Evolutionary conservation across 129 eudicot species (phyloP), one percentile per base, ranked within the genome.

Genomic region (Chrysanthemum lavandulifolium): DNA sequence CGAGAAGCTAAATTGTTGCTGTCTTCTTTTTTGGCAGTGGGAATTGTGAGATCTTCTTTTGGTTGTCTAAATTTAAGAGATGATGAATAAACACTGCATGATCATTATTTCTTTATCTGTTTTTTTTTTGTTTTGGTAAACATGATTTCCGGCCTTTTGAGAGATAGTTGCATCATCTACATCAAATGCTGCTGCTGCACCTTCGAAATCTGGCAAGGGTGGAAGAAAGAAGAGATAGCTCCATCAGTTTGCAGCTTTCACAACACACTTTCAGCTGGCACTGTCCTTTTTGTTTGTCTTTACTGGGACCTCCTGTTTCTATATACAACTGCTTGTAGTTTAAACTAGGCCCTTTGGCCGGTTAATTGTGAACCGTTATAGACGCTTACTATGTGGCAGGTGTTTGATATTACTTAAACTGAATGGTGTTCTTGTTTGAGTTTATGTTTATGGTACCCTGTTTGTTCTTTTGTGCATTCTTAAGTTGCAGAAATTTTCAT

Each of bases 161-260:
- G 33, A 23, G 25, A 23, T 23, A 23, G 25, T 23, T 23, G 25
- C 25, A 19, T 33, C 92, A 16, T 50, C 96, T 13, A 72, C 88
- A 16, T 88, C 96, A 15, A 77, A 83, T 52, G 89, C 87, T 52
- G 33, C 33, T 29, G 33, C 33, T 4, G 86, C 70, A 19, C 75
- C 91, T 73, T 73, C 96, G 0, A 92, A 92, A 80, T 84, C 97
- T 69, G 91, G 89, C 47, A 89, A 89, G 78, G 95, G 89, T 67
- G 96, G 98, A 51, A 92, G 59, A 74, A 92, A 92, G 96, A 92
- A 79, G 81, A 83, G 91, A 79, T 87, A 92, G 79, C 33, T 70
- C 71, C 21, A 72, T 27, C 43, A 73, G 29, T 55, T 57, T 43
- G 73, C 50, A 74, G 69, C 43, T 56, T 36, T 52, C 55, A 67